phyloP scores from a whole-genome alignment of 2,329 filamentous ascomycete species.

The Hirsutella minnesotensis region DNA sequence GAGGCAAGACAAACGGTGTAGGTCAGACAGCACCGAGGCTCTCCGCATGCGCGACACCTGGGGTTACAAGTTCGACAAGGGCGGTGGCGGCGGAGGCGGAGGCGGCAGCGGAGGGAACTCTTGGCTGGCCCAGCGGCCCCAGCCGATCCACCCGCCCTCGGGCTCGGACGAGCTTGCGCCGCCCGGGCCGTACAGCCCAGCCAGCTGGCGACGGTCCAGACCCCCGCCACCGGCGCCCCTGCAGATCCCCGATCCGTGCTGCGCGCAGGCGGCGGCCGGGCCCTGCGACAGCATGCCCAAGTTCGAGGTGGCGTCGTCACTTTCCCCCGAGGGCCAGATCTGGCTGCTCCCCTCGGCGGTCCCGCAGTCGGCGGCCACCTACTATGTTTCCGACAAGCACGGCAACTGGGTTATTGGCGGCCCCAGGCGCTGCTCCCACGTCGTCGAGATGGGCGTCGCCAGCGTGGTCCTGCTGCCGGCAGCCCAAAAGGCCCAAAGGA shows the following conservation, averaged over 20 bases:
- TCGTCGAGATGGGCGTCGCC: constrained; percentile 7
- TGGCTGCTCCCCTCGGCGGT: constrained; percentile 38
- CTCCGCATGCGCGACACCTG: constrained; percentile 20
- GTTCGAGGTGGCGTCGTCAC: constrained; percentile 33
- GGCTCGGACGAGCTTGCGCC: constrained; percentile 7
- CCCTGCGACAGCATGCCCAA: constrained; percentile 35
- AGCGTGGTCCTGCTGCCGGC: constrained; percentile 1
- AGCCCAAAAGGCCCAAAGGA: neutral
- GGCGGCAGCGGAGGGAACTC: constrained; percentile 11
- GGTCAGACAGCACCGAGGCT: constrained; percentile 1
- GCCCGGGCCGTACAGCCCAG: too few species aligned
- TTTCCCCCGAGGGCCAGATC: constrained; percentile 26
- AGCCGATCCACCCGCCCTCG: neutral
- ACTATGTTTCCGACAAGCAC: constrained; percentile 38
- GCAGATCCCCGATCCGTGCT: constrained; percentile 11
- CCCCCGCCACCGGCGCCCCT: constrained; percentile 13
- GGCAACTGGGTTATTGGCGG: constrained; percentile 42
- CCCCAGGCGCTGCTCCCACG: constrained; percentile 15
- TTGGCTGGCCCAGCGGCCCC: constrained; percentile 12
- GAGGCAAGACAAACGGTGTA: constrained; percentile 16
- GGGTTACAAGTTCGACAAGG: constrained; percentile 18
- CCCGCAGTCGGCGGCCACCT: constrained; percentile 31
- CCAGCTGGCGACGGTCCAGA: constrained; percentile 7
- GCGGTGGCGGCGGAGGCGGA: too few species aligned
- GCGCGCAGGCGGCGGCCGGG: too few species aligned